Base-by-base conservation (phyloP, 306 rosid species). In the Lathyrus tuberosus region DNA sequence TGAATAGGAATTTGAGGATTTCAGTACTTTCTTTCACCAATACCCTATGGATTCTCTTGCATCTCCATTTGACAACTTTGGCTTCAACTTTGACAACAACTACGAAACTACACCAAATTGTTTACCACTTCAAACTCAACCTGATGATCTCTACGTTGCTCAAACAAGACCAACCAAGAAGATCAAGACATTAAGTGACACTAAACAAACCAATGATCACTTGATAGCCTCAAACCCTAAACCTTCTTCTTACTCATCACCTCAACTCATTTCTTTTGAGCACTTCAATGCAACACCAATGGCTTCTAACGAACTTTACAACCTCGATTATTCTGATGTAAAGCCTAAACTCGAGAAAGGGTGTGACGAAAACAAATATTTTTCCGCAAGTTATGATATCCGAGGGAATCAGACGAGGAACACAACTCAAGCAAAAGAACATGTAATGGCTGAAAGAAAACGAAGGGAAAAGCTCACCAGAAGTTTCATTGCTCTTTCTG, bases 401-500 rank as follows among this genome's bases (percentile, higher is more conserved):
- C 38, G 28, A 16, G 15, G 17, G 42, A 82, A 67, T 72, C 85
- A 81, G 24, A 15, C 31, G 1, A 71, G 86, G 51, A 83, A 63
- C 8, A 54, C 79, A 2, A 5, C 17, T 46, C 91, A 82, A 60
- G 78, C 96, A 35, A 86, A 86, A 70, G 98, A 90, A 69, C 98
- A 93, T 52, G 86, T 90, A 35, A 28, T 88, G 3, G 96, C 97
- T 0, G 97, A 93, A 73, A 74, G 98, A 77, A 88, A 86, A 70
- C 75, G 98, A 43, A 74, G 98, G 49, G 96, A 90, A 77, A 93
- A 90, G 58, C 98, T 93, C 80, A 88, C 84, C 72, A 88, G 89
- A 76, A 78, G 82, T 67, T 93, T 93, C 79, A 80, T 90, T 5
- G 85, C 98, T 71, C 84, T 92, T 48, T 88, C 98, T 1, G 96